Conservation (phyloP, 805 yeast species). For the Ogataea glucozyma region DNA sequence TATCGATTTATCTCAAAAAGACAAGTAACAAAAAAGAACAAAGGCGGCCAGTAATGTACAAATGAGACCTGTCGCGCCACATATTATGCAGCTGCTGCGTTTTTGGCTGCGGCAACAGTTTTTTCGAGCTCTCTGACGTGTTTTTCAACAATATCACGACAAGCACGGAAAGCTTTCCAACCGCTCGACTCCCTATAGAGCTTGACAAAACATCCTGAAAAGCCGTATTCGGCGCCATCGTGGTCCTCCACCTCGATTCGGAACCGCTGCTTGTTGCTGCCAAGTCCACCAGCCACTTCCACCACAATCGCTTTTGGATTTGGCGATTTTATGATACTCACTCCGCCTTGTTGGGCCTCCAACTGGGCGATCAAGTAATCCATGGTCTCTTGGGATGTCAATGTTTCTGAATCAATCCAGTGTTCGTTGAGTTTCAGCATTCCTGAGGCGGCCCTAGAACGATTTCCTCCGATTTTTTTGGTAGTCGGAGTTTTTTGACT, state of each 20-base stretch:
- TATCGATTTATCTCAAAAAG: neutral
- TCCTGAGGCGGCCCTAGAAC: constrained; percentile 1
- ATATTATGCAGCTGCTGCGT: neutral
- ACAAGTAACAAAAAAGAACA: neutral
- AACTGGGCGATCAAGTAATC: constrained; percentile 4
- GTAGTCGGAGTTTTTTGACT: neutral
- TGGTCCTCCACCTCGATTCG: constrained; percentile 28
- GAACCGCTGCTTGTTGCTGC: constrained; percentile 17
- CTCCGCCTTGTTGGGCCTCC: constrained; percentile 8
- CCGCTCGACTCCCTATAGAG: constrained; percentile 26
- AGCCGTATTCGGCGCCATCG: constrained; percentile 35
- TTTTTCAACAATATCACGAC: constrained; percentile 23
- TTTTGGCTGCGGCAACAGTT: neutral
- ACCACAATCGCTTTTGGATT: constrained; percentile 8
- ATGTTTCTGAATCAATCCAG: constrained; percentile 21
- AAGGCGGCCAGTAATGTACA: neutral
- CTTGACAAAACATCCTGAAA: constrained; percentile 34
- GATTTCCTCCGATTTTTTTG: too few species aligned
- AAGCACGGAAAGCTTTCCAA: constrained; percentile 19
- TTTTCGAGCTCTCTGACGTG: constrained; percentile 14
- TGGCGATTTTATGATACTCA: constrained; percentile 6
- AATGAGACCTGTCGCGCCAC: constrained; percentile 1
- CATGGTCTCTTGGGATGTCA: constrained; percentile 12
- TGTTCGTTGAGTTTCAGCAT: constrained; percentile 14
- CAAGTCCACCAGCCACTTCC: constrained; percentile 14